Evolutionary conservation across 352 stramenopile species (phyloP).

Genomic region (Blastocystis sp.): DNA sequence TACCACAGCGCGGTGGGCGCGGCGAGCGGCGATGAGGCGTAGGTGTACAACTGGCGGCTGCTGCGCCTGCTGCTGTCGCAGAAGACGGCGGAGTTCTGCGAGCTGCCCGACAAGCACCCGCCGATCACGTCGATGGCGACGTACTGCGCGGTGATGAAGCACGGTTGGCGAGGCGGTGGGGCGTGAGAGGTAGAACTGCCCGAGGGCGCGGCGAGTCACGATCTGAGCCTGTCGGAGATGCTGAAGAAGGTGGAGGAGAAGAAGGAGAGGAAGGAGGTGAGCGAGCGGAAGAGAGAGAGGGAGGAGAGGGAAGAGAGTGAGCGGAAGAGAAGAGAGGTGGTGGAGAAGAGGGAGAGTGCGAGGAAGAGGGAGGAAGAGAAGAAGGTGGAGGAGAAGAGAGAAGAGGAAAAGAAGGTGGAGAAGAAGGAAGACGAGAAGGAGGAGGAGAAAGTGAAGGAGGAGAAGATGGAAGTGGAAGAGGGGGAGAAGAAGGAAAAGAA

Average conservation of each 20-base stretch:
- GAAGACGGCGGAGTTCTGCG: slow-evolving; percentile 40
- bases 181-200: slow-evolving; percentile 22
- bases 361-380: slow-evolving; percentile 11
- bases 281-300: slow-evolving; percentile 5
- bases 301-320: background rate
- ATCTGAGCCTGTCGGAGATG: background rate
- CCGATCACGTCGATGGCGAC: background rate
- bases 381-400: slow-evolving; percentile 6
- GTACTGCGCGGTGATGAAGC: slow-evolving; percentile 8
- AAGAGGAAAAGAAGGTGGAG: background rate
- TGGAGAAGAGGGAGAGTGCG: background rate
- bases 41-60: slow-evolving; percentile 52
- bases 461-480: slow-evolving; percentile 13
- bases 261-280: background rate
- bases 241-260: background rate
- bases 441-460: slow-evolving; percentile 23
- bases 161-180: background rate
- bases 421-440: background rate
- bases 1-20: slow-evolving; percentile 7
- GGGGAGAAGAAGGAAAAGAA: background rate
- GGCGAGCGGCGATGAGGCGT: background rate
- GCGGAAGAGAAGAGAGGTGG: background rate
- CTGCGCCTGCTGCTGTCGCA: slow-evolving; percentile 43
- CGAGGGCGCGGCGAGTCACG: background rate
- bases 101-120: background rate